Base-by-base conservation (phyloP, 257 asterid genomes). In the Cynanchum wilfordii region DNA sequence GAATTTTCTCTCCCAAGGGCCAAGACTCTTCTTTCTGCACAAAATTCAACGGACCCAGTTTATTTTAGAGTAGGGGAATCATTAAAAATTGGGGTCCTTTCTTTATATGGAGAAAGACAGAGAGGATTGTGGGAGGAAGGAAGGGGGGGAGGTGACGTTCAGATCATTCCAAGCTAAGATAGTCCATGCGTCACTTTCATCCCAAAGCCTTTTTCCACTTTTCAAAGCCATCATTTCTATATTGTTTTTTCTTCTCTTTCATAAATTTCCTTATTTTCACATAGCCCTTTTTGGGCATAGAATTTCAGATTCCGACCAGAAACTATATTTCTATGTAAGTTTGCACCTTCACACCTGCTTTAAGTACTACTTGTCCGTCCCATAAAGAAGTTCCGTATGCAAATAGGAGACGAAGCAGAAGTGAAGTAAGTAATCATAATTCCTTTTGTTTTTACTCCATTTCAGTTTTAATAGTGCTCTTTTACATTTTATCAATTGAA, bases 141-240 rank as follows among this genome's bases (percentile, higher is more conserved):
- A 72, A 84, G 74, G 65, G 78, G 69, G 78, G 65, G 83, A 73
- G 84, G 88, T 86, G 91, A 85, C 87, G 88, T 87, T 76, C 85
- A 82, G 79, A 80, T 67, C 82, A 73, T 84, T 73, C 89, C 94
- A 86, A 89, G 83, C 79, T 71, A 51, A 69, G 80, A 78, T 72
- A 67, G 71, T 68, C 78, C 67, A 47, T 60, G 79, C 90, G 89
- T 89, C 93, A 79, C 81, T 87, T 79, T 89, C 92, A 78, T 75
- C 77, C 73, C 57, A 77, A 74, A 81, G 84, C 86, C 75, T 76
- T 77, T 75, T 84, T 64, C 88, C 87, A 76, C 82, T 82, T 85
- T 82, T 79, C 83, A 87, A 88, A 86, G 88, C 79, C 80, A 83
- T 79, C 69, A 36, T 67, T 75, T 71, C 60, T 75, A 51, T 79